phyloP scores from a whole-genome alignment of 129 eudicot species.

The Lactuca sativa region DNA sequence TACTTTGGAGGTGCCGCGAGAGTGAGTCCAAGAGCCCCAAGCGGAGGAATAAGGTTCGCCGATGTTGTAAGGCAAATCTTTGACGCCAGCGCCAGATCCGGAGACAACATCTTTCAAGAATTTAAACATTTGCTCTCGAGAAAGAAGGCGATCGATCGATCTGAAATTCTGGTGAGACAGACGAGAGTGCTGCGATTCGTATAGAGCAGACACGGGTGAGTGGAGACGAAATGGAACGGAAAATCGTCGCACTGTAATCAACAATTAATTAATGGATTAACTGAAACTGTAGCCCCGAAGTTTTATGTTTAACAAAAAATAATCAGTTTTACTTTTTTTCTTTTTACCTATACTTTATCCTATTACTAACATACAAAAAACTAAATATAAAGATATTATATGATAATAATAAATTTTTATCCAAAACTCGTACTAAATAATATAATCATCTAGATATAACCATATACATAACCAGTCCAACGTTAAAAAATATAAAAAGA shows the following conservation, averaged over 20 bases:
- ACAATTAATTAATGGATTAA: background rate
- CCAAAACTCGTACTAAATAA: no score
- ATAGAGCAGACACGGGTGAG: slow-evolving; percentile 29
- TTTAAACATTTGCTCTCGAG: slow-evolving; percentile 53
- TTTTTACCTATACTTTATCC: no score
- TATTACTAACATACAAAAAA: no score
- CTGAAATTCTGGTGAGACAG: slow-evolving; percentile 21
- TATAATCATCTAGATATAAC: no score
- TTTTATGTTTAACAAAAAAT: background rate
- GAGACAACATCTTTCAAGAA: slow-evolving; percentile 85
- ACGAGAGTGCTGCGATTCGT: slow-evolving; percentile 22
- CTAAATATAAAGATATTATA: no score
- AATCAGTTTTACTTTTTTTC: background rate
- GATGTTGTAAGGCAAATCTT: slow-evolving; percentile 90
- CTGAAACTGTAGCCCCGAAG: background rate
- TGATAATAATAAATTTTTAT: no score
- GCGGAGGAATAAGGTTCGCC: slow-evolving; percentile 96
- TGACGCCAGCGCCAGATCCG: slow-evolving; percentile 88
- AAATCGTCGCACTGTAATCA: slow-evolving; percentile 10
- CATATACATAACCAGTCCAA: no score
- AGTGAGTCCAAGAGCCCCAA: slow-evolving; percentile 97
- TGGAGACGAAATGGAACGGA: slow-evolving; percentile 28
- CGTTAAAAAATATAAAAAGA: no score
- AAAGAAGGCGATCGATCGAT: slow-evolving; percentile 21
- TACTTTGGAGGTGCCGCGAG: slow-evolving; percentile 92